Percentiles rank a stretch among this genome's conserved stretches.
These are phyloP conservation scores for Pythium sukuiense DNA, from an alignment of 352 stramenopile species.

Conservation along the genomic window DNA sequence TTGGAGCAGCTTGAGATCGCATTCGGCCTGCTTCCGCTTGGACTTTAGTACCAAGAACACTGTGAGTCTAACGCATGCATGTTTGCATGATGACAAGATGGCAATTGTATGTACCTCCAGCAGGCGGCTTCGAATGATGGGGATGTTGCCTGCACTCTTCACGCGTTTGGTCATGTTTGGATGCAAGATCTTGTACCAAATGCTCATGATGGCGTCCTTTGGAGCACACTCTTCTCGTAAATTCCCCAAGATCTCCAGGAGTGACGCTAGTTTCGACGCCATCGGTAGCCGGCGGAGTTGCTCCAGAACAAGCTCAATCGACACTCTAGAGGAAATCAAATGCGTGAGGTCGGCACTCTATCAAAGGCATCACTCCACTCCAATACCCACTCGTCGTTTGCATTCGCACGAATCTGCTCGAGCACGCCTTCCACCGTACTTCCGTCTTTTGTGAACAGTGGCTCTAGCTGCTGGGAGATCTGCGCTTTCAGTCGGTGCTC, in stretches of 20 bases:
- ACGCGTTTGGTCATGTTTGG: constrained; percentile 32
- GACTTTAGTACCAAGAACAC: constrained; percentile 29
- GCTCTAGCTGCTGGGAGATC: constrained; percentile 24
- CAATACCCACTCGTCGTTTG: constrained; percentile 52
- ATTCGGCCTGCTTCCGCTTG: constrained; percentile 74
- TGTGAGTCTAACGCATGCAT: too few relatives aligned
- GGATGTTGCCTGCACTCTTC: constrained; percentile 45
- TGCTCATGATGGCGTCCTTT: constrained; percentile 46
- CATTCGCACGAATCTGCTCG: constrained; percentile 36
- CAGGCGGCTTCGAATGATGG: constrained; percentile 50
- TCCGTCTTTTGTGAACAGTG: constrained; percentile 4
- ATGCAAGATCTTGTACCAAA: constrained; percentile 48
- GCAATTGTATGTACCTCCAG: constrained; percentile 57
- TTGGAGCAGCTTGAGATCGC: constrained; percentile 68
- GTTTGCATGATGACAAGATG: too few relatives aligned
- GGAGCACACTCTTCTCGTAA: constrained; percentile 52
- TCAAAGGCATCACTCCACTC: too few relatives aligned
- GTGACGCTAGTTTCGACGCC: constrained; percentile 33
- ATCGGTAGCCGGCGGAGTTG: constrained; percentile 36
- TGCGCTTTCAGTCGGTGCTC: constrained; percentile 15
- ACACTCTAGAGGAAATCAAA: too few relatives aligned
- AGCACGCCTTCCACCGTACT: constrained; percentile 38
- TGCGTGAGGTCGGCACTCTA: too few relatives aligned
- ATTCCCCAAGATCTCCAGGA: constrained; percentile 52
- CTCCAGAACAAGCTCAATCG: constrained; percentile 34